Base-by-base conservation (phyloP, 2,329 filamentous ascomycete species). In the Diplocarpon rosae region DNA sequence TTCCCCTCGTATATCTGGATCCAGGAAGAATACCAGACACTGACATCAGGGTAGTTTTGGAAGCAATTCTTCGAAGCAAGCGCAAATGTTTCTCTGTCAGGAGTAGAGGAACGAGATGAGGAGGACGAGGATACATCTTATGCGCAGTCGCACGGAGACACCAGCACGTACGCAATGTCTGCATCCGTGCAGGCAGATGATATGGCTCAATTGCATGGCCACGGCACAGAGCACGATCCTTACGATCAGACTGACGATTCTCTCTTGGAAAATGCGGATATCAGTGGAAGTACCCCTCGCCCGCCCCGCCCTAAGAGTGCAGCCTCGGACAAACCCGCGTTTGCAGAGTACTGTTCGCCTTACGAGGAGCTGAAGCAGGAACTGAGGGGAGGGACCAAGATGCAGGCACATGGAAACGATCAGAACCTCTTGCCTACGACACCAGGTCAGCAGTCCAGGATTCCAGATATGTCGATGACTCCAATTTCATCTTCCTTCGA, bases 41-140 rank as follows among this genome's bases (percentile, higher is more conserved):
- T 45, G 29, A 60, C 44, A 36, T 51, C 41, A 48, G 50, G 51
- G 51, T 59, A 93, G 85, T 98, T 98, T 66, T 98, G 92, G 92
- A 98, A 98, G 66, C 89, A 96, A 69, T 98, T 98, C 70, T 98
- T 98, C 66, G 92, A 98, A 67, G 88, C 92, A 30, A 95, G 89
- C 38, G 92, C 92, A 62, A 96, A 98, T 59, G 90, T 98, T 20
- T 95, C 90, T 10, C 75, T 98, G 10, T 95, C 88, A 0, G 88
- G 89, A 24, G 95, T 98, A 64, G 90, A 95, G 61, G 89, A 94
- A 60, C 72, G 80, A 16, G 78, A 76, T 42, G 69, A 71, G 1
- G 78, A 75, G n/a, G 58, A 73, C 59, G 45, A 68, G 64, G 45
- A 68, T 64, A 67, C 59, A 1, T 66, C 67, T 62, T 58, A 59